Evolutionary conservation across 257 asterid species (phyloP), one percentile per base, ranked within the genome.

Genomic region (Jasminum sambac): DNA sequence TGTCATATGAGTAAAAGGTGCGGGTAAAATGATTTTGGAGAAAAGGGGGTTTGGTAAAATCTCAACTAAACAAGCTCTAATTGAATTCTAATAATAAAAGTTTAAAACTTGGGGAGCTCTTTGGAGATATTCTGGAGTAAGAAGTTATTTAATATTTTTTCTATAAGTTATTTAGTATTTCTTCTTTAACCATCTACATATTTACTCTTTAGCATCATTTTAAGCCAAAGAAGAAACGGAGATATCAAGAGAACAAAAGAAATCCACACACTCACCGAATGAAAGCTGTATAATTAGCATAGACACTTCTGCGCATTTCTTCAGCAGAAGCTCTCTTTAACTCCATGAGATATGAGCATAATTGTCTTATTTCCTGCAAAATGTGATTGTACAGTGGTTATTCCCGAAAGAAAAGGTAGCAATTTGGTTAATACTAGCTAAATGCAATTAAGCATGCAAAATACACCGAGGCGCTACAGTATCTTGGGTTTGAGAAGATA

Each of bases 271-370:
- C 92, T 83, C 78, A 95, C 99, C 98, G 95, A 67, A 95, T 95
- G 82, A 95, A 95, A 74, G 99, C 94, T 73, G 93, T 85, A 81
- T 95, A 95, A 78, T 95, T 95, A 66, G 98, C 97, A 76, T 86
- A 95, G 48, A 95, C 99, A 81, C 99, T 95, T 82, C 90, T 85
- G 74, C 98, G 95, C 99, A 95, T 91, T 84, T 91, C 99, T 82
- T 95, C 99, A 57, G 99, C 99, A 70, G 99, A 95, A 78, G 98
- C 91, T 82, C 81, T 89, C 87, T 95, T 95, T 83, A 95, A 86
- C 77, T 95, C 99, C 85, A 91, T 80, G 41, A 95, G 96, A 84
- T 84, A 76, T 5, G 99, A 87, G 83, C 98, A 91, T 73, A 95
- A 74, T 72, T 91, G 99, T 76, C 98, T 88, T 79, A 95, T 91